Evolutionary conservation across 148 eudicot species (phyloP), one percentile per base, ranked within the genome.

Genomic region (Arctostaphylos glauca): DNA sequence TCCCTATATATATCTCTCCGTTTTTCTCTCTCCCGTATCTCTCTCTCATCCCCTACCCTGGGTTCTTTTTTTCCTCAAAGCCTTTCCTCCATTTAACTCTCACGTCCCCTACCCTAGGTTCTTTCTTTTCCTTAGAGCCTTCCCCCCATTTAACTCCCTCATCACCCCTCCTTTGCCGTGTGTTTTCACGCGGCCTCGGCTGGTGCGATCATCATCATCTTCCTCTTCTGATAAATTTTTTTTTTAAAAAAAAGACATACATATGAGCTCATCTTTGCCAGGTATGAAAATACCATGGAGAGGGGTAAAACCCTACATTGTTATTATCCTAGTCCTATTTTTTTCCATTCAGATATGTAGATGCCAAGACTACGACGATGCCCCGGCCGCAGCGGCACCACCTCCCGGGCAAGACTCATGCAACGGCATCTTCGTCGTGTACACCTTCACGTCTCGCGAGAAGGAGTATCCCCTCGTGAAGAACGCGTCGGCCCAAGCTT

Each of bases 401-500:
- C 90, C 91, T 5, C 74, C 70, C 62, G 87, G 49, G n/a, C 44
- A 70, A 4, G 84, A 80, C 9, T 2, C 38, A 0, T 91, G 94
- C 83, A 80, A 87, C 14, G 94, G 94, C 2, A 85, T 91, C 55
- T 91, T 81, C 78, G 49, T 90, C 4, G 31, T 85, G 2, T 91
- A 91, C 77, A 84, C 59, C 43, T 88, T 91, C 82, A 68, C 83
- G 56, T 80, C 84, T 0, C 86, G 94, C 41, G 88, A 90, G 75
- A 91, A 88, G 79, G 85, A 62, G 5, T 88, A 86, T 83, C 93
- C 93, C 2, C 68, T 52, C 4, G 73, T 89, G 31, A 89, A 87
- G 55, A 92, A 92, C 79, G 91, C 82, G 4, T 23, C 89, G 6
- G 95, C 90, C 0, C 95, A 92, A 59, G 81, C 91, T 3, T 92